Evolutionary conservation across 1,284 basidiomycete genomes (phyloP).

Genomic region (Volvariella volvacea): DNA sequence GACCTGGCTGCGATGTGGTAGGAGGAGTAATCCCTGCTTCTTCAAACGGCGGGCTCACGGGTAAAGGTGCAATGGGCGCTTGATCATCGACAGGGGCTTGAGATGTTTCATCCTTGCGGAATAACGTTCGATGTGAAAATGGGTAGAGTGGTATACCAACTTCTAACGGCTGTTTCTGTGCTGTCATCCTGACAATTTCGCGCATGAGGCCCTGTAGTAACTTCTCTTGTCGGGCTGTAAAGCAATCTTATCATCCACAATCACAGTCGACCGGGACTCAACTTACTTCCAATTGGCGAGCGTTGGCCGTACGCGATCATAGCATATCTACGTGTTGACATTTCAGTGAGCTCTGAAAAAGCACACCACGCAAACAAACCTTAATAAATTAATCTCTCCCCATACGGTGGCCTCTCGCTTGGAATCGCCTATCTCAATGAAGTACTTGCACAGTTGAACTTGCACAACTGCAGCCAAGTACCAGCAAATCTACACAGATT

Average conservation of each 20-base stretch:
- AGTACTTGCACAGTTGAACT: slow-evolving; percentile 77
- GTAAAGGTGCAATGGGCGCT: slow-evolving; percentile 30
- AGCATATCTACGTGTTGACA: slow-evolving; percentile 46
- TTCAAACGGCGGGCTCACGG: slow-evolving; percentile 26
- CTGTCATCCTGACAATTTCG: slow-evolving; percentile 76
- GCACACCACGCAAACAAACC: slow-evolving; percentile 31
- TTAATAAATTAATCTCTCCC: slow-evolving; percentile 77
- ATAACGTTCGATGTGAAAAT: slow-evolving; percentile 64
- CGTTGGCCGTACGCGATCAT: slow-evolving; percentile 73
- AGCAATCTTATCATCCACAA: background rate
- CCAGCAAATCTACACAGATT: slow-evolving; percentile 68
- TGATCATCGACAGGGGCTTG: slow-evolving; percentile 17
- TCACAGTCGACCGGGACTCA: background rate
- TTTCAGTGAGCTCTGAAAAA: slow-evolving; percentile 8
- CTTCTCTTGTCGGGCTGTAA: slow-evolving; percentile 69
- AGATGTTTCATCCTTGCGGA: slow-evolving; percentile 37
- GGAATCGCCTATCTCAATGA: slow-evolving; percentile 67
- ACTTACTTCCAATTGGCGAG: slow-evolving; percentile 78
- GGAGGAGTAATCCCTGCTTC: slow-evolving; percentile 11
- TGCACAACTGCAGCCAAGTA: slow-evolving; percentile 80
- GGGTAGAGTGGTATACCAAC: slow-evolving; percentile 74
- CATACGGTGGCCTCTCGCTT: slow-evolving; percentile 68
- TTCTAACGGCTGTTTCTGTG: slow-evolving; percentile 68
- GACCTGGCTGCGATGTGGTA: background rate
- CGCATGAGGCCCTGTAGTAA: slow-evolving; percentile 77